These are phyloP conservation scores for Cyberlindnera suaveolens DNA, from an alignment of 805 yeast genomes.

Conservation along the genomic window DNA sequence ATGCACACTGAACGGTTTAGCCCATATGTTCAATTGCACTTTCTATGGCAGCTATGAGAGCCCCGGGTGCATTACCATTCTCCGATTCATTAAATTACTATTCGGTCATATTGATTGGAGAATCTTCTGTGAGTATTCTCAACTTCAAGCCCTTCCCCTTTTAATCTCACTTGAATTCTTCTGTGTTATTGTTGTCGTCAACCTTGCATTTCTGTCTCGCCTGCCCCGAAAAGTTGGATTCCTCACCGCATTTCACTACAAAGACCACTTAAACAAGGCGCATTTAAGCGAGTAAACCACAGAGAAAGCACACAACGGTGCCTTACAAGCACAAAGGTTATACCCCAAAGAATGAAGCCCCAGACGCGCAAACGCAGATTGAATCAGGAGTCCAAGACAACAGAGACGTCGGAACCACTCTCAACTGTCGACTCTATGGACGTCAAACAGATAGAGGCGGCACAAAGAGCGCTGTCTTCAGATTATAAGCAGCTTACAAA, in stretches of 20 bases:
- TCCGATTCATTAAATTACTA: too few relatives aligned
- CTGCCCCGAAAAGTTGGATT: slow-evolving; percentile 8
- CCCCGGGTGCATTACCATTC: too few relatives aligned
- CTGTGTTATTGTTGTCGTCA: neutral
- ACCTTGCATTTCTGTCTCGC: slow-evolving; percentile 13
- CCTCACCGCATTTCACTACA: too few relatives aligned
- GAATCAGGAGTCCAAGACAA: neutral
- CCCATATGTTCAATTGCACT: too few relatives aligned
- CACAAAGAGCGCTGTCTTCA: slow-evolving; percentile 22
- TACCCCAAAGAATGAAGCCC: neutral
- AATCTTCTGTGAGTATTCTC: too few relatives aligned
- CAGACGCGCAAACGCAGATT: neutral
- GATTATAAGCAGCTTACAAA: slow-evolving; percentile 28
- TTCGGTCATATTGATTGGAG: too few relatives aligned
- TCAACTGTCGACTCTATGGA: slow-evolving; percentile 7
- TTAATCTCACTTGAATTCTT: neutral
- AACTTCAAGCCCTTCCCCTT: neutral
- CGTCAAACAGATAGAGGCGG: slow-evolving; percentile 14
- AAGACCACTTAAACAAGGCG: neutral
- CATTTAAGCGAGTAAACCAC: neutral
- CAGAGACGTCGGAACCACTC: neutral
- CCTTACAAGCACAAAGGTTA: neutral
- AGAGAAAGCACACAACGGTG: neutral
- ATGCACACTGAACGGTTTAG: too few relatives aligned
- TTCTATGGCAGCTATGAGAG: too few relatives aligned